Evolutionary conservation across 345 rosid genomes (phyloP).

Genomic region (Excoecaria agallocha): DNA sequence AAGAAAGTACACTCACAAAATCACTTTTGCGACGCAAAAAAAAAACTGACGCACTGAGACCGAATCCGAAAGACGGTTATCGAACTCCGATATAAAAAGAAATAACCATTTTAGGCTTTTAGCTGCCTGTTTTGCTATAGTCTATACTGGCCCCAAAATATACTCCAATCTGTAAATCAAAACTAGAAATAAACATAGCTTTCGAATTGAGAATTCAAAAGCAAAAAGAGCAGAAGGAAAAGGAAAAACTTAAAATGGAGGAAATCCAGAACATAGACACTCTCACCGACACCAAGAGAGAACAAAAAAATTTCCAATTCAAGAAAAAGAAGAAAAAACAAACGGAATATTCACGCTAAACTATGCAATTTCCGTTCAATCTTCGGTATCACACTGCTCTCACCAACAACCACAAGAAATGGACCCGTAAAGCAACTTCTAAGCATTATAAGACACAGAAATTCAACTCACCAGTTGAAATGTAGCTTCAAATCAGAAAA

Average conservation of each 20-base stretch:
- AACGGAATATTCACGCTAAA: slow-evolving; percentile 14
- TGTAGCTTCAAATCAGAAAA: slow-evolving; percentile 27
- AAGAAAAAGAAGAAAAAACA: slow-evolving; percentile 5
- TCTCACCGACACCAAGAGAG: slow-evolving; percentile 37
- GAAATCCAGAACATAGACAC: slow-evolving; percentile 21
- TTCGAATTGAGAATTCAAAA: background rate
- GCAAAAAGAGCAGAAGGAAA: slow-evolving; percentile 3
- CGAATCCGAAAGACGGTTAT: background rate
- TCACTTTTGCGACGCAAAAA: slow-evolving; percentile 2
- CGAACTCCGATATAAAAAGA: background rate
- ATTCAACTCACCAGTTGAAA: slow-evolving; percentile 43
- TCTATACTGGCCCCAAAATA: background rate
- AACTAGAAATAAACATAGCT: slow-evolving; percentile 12
- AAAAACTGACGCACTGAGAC: slow-evolving; percentile 8
- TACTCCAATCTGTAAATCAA: background rate
- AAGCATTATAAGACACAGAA: too few species aligned
- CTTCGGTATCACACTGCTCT: background rate
- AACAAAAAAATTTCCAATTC: slow-evolving; percentile 15
- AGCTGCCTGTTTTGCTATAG: background rate
- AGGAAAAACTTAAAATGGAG: slow-evolving; percentile 17
- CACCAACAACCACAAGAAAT: slow-evolving; percentile 7
- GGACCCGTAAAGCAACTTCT: background rate
- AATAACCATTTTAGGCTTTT: slow-evolving; percentile 4
- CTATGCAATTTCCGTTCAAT: background rate
- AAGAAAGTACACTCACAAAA: background rate